These are phyloP conservation scores for Benincasa hispida DNA, from an alignment of 306 rosid species.

Conservation along the genomic window DNA sequence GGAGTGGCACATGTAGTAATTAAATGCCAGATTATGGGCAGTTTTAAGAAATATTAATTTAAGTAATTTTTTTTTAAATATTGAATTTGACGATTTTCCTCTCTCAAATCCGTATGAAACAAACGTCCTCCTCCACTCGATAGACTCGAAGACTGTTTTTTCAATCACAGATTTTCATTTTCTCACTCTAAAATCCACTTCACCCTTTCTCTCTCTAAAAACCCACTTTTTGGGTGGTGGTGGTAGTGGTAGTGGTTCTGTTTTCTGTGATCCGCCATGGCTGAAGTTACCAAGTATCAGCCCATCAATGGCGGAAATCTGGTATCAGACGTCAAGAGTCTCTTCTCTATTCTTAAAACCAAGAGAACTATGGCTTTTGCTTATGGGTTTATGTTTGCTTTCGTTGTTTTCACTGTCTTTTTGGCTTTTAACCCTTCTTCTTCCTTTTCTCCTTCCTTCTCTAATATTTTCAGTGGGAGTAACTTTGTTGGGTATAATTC, in stretches of 20 bases:
- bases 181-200: background rate
- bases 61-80: background rate
- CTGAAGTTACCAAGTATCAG: conserved; percentile 49
- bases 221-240: no score
- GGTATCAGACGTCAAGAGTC: conserved; percentile 39
- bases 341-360: conserved; percentile 47
- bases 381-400: conserved; percentile 49
- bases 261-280: conserved; percentile 31
- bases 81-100: background rate
- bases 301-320: conserved; percentile 30
- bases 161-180: background rate
- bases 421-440: conserved; percentile 47
- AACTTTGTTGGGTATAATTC: background rate
- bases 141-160: background rate
- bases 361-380: conserved; percentile 47
- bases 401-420: conserved; percentile 58
- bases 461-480: conserved; percentile 28
- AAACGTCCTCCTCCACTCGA: conserved; percentile 15
- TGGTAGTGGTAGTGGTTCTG: background rate
- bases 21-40: background rate
- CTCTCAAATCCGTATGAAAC: conserved; percentile 11
- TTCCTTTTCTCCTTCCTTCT: conserved; percentile 49
- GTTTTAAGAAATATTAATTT: background rate
- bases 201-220: background rate
- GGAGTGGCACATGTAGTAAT: background rate